Percentiles rank a stretch among this genome's conserved stretches.
These are phyloP conservation scores for Hyphodiscus hymeniophilus DNA, from an alignment of 495 filamentous ascomycete species.

Conservation along the genomic window DNA sequence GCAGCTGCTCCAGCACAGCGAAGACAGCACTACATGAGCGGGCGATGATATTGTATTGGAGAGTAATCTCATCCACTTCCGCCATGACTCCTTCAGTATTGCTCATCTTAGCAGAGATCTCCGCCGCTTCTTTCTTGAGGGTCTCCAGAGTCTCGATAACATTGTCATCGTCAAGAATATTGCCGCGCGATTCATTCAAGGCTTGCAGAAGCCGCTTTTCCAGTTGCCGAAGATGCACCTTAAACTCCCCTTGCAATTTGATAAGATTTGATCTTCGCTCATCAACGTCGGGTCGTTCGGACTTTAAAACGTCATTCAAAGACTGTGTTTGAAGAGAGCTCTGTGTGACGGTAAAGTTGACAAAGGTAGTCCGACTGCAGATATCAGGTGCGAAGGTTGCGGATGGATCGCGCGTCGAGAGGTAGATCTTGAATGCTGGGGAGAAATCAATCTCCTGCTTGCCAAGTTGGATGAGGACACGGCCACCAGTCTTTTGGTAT, in stretches of 20 bases:
- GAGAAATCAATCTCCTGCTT: conserved; percentile 99
- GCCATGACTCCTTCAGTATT: conserved; percentile 97
- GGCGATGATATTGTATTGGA: conserved; percentile 87
- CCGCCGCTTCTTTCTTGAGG: conserved; percentile 91
- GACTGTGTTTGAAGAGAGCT: conserved; percentile 98
- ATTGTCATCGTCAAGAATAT: conserved; percentile 96
- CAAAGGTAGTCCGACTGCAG: conserved; percentile 95
- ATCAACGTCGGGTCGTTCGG: conserved; percentile 96
- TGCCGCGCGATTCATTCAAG: conserved; percentile 93
- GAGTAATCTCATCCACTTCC: conserved; percentile 90
- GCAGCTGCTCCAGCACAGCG: conserved; percentile 91
- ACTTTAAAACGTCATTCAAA: conserved; percentile 92
- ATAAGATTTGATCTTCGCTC: conserved; percentile 91
- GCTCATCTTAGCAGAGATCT: conserved; percentile 91
- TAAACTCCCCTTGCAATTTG: conserved; percentile 98
- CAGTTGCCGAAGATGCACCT: conserved; percentile 89
- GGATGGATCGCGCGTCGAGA: conserved; percentile 93
- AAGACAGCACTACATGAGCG: conserved; percentile 94
- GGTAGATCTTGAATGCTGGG: conserved; percentile 88
- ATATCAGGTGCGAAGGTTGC: conserved; percentile 96
- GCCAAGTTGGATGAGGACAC: conserved; percentile 95
- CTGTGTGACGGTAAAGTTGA: conserved; percentile 99
- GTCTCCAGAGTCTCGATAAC: conserved; percentile 98
- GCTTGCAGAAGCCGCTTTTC: conserved; percentile 92
- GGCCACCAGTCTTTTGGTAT: conserved; percentile 98